Percentiles rank a stretch among this genome's conserved stretches.
Evolutionary conservation across 2,329 filamentous ascomycete genomes (phyloP).

Genomic region (Fusarium penzigii): DNA sequence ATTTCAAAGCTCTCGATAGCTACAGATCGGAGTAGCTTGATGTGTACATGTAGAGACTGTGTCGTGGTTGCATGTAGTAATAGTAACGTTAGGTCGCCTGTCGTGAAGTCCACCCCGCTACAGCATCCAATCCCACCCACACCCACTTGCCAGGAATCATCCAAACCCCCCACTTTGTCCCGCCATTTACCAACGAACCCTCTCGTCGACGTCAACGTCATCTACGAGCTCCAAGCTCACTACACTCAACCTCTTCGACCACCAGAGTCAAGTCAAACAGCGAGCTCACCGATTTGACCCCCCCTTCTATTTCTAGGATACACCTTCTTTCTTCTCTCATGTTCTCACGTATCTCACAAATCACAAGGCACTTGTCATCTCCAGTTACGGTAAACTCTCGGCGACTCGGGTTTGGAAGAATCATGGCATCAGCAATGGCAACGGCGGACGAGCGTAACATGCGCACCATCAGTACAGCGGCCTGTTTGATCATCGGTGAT

Average conservation of each 20-base stretch:
- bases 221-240: conserved; percentile 10
- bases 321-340: conserved; percentile 47
- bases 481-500: conserved; percentile 94
- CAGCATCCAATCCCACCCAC: neutral
- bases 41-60: too few species aligned
- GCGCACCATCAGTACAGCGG: conserved; percentile 82
- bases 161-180: conserved; percentile 14
- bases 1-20: conserved; percentile 8
- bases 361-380: conserved; percentile 66
- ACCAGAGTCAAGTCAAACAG: conserved; percentile 2
- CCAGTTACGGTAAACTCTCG: conserved; percentile 37
- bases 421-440: conserved; percentile 35
- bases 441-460: conserved; percentile 56
- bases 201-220: conserved; percentile 19
- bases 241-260: conserved; percentile 6
- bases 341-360: conserved; percentile 74
- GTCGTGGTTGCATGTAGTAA: too few species aligned
- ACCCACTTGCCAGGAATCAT: too few species aligned
- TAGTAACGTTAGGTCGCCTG: too few species aligned
- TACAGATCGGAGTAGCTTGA: neutral
- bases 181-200: conserved; percentile 10
- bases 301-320: conserved; percentile 2
- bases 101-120: neutral
- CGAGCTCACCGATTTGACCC: neutral
- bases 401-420: conserved; percentile 34